Percentiles rank a stretch among this genome's conserved stretches.
phyloP scores from a whole-genome alignment of 2,329 filamentous ascomycete species.

The Ophiostoma tasmaniense region DNA sequence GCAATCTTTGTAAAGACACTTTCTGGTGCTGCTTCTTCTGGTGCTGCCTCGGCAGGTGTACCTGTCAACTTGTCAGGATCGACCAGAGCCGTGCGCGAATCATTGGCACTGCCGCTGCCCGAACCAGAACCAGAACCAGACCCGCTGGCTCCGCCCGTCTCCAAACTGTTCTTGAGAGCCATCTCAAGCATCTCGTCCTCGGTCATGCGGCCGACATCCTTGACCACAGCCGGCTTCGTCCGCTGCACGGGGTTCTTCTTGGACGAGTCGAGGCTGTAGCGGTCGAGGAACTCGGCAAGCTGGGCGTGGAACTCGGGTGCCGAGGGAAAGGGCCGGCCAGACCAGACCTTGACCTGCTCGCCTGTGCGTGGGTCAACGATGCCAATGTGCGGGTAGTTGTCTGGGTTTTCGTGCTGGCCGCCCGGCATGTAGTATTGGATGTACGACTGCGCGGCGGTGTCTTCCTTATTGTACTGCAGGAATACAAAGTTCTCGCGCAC shows the following conservation, averaged over 20 bases:
- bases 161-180: conserved; percentile 82
- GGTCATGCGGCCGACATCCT: conserved; percentile 80
- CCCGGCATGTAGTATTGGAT: conserved; percentile 79
- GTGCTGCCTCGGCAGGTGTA: conserved; percentile 37
- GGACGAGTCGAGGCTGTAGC: conserved; percentile 80
- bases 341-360: conserved; percentile 96
- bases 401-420: conserved; percentile 64
- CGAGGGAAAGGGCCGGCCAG: conserved; percentile 68
- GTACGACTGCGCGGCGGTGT: conserved; percentile 69
- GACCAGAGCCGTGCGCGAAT: conserved; percentile 42
- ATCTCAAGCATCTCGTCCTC: conserved; percentile 97
- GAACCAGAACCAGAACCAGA: not conserved
- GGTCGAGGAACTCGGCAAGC: conserved; percentile 90
- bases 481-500: conserved; percentile 92
- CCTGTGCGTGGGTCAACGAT: conserved; percentile 93
- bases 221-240: conserved; percentile 53
- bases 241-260: conserved; percentile 92
- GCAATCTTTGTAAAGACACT: conserved; percentile 64
- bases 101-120: conserved; percentile 31
- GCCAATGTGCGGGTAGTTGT: conserved; percentile 90
- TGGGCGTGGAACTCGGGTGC: conserved; percentile 75
- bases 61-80: conserved; percentile 81
- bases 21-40: conserved; percentile 23
- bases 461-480: conserved; percentile 84
- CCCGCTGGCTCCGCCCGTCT: conserved; percentile 30